Evolutionary conservation across 768 basidiomycete genomes (phyloP).

Genomic region (Heimioporus sp.): DNA sequence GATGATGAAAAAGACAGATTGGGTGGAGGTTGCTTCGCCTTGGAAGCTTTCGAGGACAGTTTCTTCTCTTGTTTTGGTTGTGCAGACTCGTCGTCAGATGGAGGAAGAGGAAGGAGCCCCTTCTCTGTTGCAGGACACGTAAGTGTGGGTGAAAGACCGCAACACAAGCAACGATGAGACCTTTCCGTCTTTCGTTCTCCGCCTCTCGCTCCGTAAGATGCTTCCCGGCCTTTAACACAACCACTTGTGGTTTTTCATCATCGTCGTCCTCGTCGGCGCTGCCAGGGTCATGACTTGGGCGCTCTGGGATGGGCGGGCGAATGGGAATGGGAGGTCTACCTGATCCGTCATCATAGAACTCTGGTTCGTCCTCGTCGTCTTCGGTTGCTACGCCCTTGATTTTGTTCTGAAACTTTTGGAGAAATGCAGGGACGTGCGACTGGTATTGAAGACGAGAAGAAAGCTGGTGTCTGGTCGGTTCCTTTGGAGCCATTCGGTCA

Average conservation of each 20-base stretch:
- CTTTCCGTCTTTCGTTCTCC: constrained; percentile 72
- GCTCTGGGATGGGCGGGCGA: constrained; percentile 68
- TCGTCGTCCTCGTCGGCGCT: constrained; percentile 69
- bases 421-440: constrained; percentile 58
- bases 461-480: constrained; percentile 69
- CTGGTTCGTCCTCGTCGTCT: constrained; percentile 45
- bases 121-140: constrained; percentile 43
- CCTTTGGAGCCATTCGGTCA: constrained; percentile 43
- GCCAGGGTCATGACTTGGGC: constrained; percentile 66
- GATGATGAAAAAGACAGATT: constrained; percentile 42
- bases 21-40: constrained; percentile 18
- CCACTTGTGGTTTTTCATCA: constrained; percentile 86
- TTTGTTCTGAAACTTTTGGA: constrained; percentile 62
- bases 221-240: constrained; percentile 85
- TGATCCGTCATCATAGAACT: constrained; percentile 63
- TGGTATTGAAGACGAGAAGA: constrained; percentile 69
- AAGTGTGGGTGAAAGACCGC: neutral
- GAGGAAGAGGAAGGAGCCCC: constrained; percentile 55
- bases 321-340: constrained; percentile 73
- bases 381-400: constrained; percentile 53
- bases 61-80: constrained; percentile 28
- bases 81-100: constrained; percentile 28
- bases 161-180: constrained; percentile 36
- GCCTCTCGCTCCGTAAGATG: constrained; percentile 79
- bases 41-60: constrained; percentile 15